These are phyloP conservation scores for Aspergillus asperescens DNA, from an alignment of 495 filamentous ascomycete species.

Conservation along the genomic window DNA sequence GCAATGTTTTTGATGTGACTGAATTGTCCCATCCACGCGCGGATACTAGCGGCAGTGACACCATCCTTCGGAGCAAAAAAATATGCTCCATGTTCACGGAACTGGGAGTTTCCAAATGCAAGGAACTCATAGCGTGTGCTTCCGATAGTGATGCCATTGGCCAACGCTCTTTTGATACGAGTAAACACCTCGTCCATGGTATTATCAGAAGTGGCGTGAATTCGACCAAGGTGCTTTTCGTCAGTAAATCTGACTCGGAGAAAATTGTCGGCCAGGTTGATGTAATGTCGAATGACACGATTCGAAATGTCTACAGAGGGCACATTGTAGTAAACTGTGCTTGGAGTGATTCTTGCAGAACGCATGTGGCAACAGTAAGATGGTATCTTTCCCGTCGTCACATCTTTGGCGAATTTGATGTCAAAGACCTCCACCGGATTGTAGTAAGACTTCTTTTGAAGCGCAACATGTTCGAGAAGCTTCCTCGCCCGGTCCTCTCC, in stretches of 20 bases:
- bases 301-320: conserved; percentile 85
- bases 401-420: conserved; percentile 38
- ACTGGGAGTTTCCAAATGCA: conserved; percentile 92
- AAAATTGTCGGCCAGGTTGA: conserved; percentile 67
- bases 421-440: conserved; percentile 74
- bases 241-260: conserved; percentile 90
- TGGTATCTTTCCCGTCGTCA: conserved; percentile 52
- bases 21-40: conserved; percentile 89
- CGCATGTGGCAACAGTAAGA: conserved; percentile 68
- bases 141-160: conserved; percentile 76
- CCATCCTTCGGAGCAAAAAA: conserved; percentile 66
- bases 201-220: conserved; percentile 50
- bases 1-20: conserved; percentile 69
- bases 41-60: conserved; percentile 66
- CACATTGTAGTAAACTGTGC: conserved; percentile 68
- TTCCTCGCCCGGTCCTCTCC: conserved; percentile 39
- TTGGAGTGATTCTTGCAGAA: conserved; percentile 75
- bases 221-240: conserved; percentile 60
- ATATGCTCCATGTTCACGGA: conserved; percentile 87
- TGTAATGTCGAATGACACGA: conserved; percentile 70
- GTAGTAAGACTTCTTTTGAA: conserved; percentile 54
- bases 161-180: conserved; percentile 64
- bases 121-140: conserved; percentile 82
- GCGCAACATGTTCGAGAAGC: conserved; percentile 59
- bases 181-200: conserved; percentile 67